Conservation (phyloP, 2,329 filamentous ascomycete genomes). For the Aspergillus fumigatiaffinis region DNA sequence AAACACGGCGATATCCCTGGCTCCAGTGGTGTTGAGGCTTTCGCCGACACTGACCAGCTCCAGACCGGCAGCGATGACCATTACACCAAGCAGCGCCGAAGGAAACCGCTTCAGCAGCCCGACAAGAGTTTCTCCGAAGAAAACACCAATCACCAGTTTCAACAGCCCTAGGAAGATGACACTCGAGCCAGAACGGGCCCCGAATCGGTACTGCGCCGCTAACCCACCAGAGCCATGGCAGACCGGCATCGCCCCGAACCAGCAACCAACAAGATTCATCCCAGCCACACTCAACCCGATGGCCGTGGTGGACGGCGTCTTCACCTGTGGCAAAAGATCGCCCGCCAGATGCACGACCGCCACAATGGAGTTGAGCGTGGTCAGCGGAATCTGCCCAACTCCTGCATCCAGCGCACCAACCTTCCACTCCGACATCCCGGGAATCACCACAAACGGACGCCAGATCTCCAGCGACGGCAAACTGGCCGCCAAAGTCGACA, state of each 20-base stretch:
- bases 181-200: constrained; percentile 80
- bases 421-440: constrained; percentile 46
- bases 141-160: constrained; percentile 71
- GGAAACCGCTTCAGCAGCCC: constrained; percentile 70
- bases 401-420: constrained; percentile 62
- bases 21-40: constrained; percentile 71
- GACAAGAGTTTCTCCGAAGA: constrained; percentile 72
- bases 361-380: constrained; percentile 86
- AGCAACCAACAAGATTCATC: constrained; percentile 83
- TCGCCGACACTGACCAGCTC: constrained; percentile 84
- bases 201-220: constrained; percentile 87
- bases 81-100: constrained; percentile 71
- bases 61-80: constrained; percentile 84
- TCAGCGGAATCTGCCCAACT: constrained; percentile 83
- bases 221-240: constrained; percentile 91
- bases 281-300: constrained; percentile 75
- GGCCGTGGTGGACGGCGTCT: constrained; percentile 67
- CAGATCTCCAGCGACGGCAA: constrained; percentile 58
- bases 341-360: constrained; percentile 75
- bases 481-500: constrained; percentile 23
- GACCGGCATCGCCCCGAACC: constrained; percentile 93
- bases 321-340: constrained; percentile 69
- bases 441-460: constrained; percentile 53
- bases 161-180: constrained; percentile 72
- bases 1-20: constrained; percentile 52